Conservation (phyloP, 2,329 filamentous ascomycete species). For the Penicillium hesseltinei region DNA sequence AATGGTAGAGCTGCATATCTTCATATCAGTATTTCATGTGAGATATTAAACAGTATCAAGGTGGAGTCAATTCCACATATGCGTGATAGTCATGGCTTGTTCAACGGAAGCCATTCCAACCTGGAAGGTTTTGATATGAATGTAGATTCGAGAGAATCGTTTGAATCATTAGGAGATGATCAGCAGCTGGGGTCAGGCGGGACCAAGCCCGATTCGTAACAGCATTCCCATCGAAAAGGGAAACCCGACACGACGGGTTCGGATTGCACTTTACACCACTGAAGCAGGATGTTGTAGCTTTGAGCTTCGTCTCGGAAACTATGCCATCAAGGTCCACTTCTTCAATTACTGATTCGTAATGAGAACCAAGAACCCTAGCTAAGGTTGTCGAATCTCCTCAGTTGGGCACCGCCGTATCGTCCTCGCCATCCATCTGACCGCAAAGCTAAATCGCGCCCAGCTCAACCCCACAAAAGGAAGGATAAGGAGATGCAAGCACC, state of each 20-base stretch:
- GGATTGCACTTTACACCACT: neutral
- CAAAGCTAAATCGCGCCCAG: neutral
- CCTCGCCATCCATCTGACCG: neutral
- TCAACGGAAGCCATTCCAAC: neutral
- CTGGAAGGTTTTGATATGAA: neutral
- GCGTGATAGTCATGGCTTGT: neutral
- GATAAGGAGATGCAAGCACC: neutral
- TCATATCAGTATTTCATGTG: slow-evolving; percentile 2
- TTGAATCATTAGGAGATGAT: neutral
- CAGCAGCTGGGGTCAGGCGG: neutral
- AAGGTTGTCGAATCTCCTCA: neutral
- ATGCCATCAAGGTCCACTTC: slow-evolving; percentile 6
- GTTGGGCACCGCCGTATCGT: neutral
- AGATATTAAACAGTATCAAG: neutral
- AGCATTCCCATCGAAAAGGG: neutral
- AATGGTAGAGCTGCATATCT: slow-evolving; percentile 4
- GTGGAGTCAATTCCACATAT: neutral
- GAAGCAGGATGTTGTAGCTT: slow-evolving; percentile 1
- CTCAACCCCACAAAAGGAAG: neutral
- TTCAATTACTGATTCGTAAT: neutral
- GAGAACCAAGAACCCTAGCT: neutral
- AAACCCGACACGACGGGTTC: slow-evolving; percentile 9
- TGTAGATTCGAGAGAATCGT: neutral
- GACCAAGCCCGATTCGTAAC: neutral
- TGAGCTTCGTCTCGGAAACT: neutral